phyloP scores from a whole-genome alignment of 345 rosid species.

The Aquilaria malaccensis region DNA sequence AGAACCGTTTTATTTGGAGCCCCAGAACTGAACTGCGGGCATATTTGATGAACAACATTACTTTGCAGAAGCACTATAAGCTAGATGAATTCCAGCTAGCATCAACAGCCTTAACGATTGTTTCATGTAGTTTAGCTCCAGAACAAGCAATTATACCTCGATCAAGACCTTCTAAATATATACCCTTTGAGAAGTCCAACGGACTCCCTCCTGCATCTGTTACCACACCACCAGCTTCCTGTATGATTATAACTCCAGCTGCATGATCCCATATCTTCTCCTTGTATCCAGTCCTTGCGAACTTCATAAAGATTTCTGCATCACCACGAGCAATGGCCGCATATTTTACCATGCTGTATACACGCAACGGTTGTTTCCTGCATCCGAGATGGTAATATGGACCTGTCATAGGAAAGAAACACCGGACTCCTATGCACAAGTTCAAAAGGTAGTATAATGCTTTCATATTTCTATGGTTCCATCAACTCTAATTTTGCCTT shows the following conservation, averaged over 20 bases:
- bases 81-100: slow-evolving; percentile 56
- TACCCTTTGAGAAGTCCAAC: slow-evolving; percentile 41
- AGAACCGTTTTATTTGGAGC: too few relatives aligned
- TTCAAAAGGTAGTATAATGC: too few relatives aligned
- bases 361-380: slow-evolving; percentile 50
- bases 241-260: slow-evolving; percentile 38
- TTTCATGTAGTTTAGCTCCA: slow-evolving; percentile 34
- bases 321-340: slow-evolving; percentile 54
- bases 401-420: too few relatives aligned
- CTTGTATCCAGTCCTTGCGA: slow-evolving; percentile 47
- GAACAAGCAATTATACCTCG: slow-evolving; percentile 43
- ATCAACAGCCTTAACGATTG: slow-evolving; percentile 38
- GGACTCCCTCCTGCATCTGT: slow-evolving; percentile 43
- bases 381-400: background rate
- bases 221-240: slow-evolving; percentile 53
- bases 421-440: too few relatives aligned
- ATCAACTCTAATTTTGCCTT: too few relatives aligned
- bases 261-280: slow-evolving; percentile 66
- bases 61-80: slow-evolving; percentile 16
- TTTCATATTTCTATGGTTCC: too few relatives aligned
- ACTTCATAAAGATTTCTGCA: slow-evolving; percentile 51
- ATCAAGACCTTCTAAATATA: slow-evolving; percentile 41
- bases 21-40: too few relatives aligned
- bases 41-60: too few relatives aligned
- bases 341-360: slow-evolving; percentile 55